Base-by-base conservation (phyloP, 345 rosid species). In the Melaleuca alternifolia region DNA sequence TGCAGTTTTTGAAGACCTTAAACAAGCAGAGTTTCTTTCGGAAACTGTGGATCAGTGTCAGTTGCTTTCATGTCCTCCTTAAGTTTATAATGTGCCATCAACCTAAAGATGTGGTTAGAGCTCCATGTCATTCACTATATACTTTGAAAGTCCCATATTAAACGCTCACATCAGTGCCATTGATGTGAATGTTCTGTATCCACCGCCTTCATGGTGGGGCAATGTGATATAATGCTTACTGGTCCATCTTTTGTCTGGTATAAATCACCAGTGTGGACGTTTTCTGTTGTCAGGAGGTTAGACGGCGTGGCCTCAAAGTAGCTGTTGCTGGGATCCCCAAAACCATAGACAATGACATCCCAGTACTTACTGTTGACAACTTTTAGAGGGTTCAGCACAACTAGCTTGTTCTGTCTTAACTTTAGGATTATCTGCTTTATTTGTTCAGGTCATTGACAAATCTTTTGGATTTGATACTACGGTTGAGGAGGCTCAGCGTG, bases 401-500 rank as follows among this genome's bases (percentile, higher is more conserved):
- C 50, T 14, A 51, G 14, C 48, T 61, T 20, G 71, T 20, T 62
- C 51, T 16, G 3, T 62, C 83, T 61, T 18, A 18, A 48, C 41
- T 41, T 7, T 20, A 18, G 44, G 50, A n/a, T 10, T 21, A 57
- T 81, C 33, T 59, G 83, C 28, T 41, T 16, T 87, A 84, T 51
- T 89, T 84, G 48, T 88, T 89, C 91, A 96, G 98, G 97, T 96
- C 85, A 96, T 96, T 90, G 99, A 96, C 92, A 95, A 88, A 85
- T 95, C 99, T 71, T 96, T 96, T 87, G 99, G 98, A 87, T 96
- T 96, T 88, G 98, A 96, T 90, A 92, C 97, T 91, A 96, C 98
- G 54, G 98, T 96, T 84, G 99, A 96, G 89, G 99, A 96, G 89
- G 98, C 99, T 88, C 99, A 96, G 87, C 97, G 99, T 85, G 96